phyloP scores from a whole-genome alignment of 257 asterid genomes.

The Rhazya stricta region DNA sequence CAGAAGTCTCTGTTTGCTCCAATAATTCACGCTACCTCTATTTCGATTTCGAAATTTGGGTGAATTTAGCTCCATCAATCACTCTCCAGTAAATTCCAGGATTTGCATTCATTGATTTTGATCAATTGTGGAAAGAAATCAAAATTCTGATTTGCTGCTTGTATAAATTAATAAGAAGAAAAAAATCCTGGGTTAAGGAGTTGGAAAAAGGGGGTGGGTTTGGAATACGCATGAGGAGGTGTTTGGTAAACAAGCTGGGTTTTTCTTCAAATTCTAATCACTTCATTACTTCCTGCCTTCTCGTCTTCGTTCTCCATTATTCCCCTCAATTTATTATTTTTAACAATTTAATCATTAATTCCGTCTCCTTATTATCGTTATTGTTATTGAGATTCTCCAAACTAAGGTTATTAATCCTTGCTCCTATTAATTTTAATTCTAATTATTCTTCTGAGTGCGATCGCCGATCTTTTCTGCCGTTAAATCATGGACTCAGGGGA shows the following conservation, averaged over 20 bases:
- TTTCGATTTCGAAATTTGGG: not conserved
- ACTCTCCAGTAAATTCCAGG: not conserved
- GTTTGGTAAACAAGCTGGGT: slow-evolving; percentile 65
- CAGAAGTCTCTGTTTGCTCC: not conserved
- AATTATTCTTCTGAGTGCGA: slow-evolving; percentile 15
- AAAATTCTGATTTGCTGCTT: not conserved
- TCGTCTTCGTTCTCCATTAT: slow-evolving; percentile 31
- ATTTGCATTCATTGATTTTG: not conserved
- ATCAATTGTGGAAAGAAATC: not conserved
- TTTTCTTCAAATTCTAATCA: slow-evolving; percentile 45
- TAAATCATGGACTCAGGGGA: slow-evolving; percentile 50
- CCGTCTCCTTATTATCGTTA: slow-evolving; percentile 16
- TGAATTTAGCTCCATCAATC: not conserved
- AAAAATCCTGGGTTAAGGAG: not conserved
- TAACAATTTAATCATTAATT: slow-evolving; percentile 20
- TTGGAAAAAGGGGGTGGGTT: slow-evolving; percentile 14
- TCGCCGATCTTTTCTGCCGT: slow-evolving; percentile 20
- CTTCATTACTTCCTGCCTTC: slow-evolving; percentile 26
- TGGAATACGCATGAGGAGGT: slow-evolving; percentile 91
- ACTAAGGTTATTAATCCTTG: slow-evolving; percentile 9
- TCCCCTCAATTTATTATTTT: slow-evolving; percentile 19
- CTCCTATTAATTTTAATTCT: not conserved
- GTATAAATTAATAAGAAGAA: not conserved
- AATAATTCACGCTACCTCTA: not conserved
- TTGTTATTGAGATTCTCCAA: slow-evolving; percentile 38